A percentile compares a stretch with the other conserved stretches of the same genome.
phyloP scores from a whole-genome alignment of 352 stramenopile genomes.

The Stephanocyclus meneghinianus region DNA sequence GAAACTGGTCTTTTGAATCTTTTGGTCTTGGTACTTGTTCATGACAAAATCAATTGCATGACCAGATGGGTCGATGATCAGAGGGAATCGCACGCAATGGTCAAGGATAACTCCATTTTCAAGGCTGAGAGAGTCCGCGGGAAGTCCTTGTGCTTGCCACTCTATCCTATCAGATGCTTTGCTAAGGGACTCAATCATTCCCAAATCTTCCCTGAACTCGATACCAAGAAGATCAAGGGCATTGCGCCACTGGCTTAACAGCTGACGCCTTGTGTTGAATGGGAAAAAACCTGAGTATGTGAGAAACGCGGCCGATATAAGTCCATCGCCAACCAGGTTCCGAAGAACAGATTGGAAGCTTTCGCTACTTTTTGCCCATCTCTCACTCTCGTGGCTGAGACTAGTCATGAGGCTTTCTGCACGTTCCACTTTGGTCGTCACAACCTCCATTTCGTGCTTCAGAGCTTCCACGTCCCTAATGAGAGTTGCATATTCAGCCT shows the following conservation, averaged over 20 bases:
- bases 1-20: constrained; percentile 98
- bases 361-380: constrained; percentile 96
- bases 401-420: constrained; percentile 97
- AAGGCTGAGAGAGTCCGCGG: constrained; percentile 94
- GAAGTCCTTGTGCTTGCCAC: constrained; percentile 94
- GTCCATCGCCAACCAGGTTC: constrained; percentile 95
- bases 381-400: constrained; percentile 95
- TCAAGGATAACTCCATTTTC: constrained; percentile 99
- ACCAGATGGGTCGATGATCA: constrained; percentile 98
- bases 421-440: constrained; percentile 96
- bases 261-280: constrained; percentile 92
- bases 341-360: constrained; percentile 95
- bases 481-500: constrained; percentile 96
- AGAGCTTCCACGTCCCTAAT: constrained; percentile 98
- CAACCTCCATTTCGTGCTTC: constrained; percentile 96
- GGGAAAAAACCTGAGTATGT: constrained; percentile 99
- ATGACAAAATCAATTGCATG: constrained; percentile 98
- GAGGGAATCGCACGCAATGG: constrained; percentile 94
- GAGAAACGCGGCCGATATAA: constrained; percentile 90
- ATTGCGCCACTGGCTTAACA: constrained; percentile 94
- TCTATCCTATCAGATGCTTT: constrained; percentile 89
- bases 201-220: constrained; percentile 85
- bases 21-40: constrained; percentile 92
- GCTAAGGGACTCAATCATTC: constrained; percentile 95
- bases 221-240: constrained; percentile 91